phyloP scores from a whole-genome alignment of 257 asterid genomes.

The Coffea canephora region DNA sequence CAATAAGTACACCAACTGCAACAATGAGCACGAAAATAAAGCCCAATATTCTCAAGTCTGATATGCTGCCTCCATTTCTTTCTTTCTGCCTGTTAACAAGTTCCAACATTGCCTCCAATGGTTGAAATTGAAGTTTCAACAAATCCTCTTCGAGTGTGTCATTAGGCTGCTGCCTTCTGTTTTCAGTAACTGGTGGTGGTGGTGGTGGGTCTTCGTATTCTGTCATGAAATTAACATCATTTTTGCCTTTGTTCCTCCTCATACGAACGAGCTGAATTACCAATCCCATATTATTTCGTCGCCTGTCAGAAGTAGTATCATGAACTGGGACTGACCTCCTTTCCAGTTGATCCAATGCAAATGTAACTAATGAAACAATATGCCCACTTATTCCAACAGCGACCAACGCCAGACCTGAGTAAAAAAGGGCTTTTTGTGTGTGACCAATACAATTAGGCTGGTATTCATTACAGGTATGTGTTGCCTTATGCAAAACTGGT shows the following conservation, averaged over 20 bases:
- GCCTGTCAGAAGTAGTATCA: too few relatives aligned
- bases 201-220: not conserved
- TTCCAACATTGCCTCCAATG: conserved; percentile 16
- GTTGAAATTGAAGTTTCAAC: conserved; percentile 1
- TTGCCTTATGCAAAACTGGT: conserved; percentile 36
- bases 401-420: conserved; percentile 40
- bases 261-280: too few relatives aligned
- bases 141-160: not conserved
- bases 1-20: conserved; percentile 35
- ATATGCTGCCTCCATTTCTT: not conserved
- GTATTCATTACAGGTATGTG: conserved; percentile 40
- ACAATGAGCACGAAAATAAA: conserved; percentile 9
- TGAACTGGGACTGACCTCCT: not conserved
- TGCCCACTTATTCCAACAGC: conserved; percentile 44
- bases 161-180: not conserved
- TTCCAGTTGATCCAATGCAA: conserved; percentile 23
- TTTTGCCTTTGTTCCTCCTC: too few relatives aligned
- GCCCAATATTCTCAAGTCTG: not conserved
- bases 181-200: not conserved
- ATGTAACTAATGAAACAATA: conserved; percentile 26
- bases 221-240: not conserved
- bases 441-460: conserved; percentile 41
- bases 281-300: not conserved
- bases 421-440: conserved; percentile 46
- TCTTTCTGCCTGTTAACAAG: not conserved